These are phyloP conservation scores for Cryphonectria naterciae DNA, from an alignment of 2,329 filamentous ascomycete genomes.

Conservation along the genomic window DNA sequence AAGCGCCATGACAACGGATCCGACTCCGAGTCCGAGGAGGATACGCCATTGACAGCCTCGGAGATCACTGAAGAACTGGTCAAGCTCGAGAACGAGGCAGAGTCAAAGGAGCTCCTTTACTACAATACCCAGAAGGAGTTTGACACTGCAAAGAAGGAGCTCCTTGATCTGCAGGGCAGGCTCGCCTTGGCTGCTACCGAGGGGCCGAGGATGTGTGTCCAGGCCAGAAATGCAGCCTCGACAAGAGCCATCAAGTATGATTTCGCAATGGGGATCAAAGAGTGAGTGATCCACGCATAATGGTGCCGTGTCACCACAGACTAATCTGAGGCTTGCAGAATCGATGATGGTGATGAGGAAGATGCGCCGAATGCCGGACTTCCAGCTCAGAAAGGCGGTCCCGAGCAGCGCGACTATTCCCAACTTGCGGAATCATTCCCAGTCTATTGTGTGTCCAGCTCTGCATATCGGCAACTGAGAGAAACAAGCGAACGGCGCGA, in stretches of 20 bases:
- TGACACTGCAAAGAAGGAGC: neutral
- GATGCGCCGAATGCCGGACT: constrained; percentile 60
- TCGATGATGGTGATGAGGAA: constrained; percentile 59
- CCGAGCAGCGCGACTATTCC: constrained; percentile 58
- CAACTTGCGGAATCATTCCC: constrained; percentile 58
- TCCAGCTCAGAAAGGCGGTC: constrained; percentile 48
- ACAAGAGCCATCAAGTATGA: neutral
- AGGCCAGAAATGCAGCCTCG: constrained; percentile 8
- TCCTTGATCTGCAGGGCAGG: neutral
- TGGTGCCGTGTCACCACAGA: neutral
- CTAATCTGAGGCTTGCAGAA: constrained; percentile 32
- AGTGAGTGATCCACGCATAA: constrained; percentile 10
- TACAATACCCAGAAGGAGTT: neutral
- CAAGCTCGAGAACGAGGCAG: neutral
- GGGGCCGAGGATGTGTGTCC: constrained; percentile 4
- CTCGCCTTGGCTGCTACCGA: neutral
- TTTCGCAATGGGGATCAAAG: constrained; percentile 18
- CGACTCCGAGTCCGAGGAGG: neutral
- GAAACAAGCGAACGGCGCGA: constrained; percentile 2
- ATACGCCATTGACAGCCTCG: neutral
- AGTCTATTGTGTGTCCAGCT: constrained; percentile 67
- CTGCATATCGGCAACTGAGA: constrained; percentile 41
- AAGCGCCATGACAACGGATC: constrained; percentile 2
- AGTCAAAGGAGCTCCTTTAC: neutral
- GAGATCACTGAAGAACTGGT: neutral